phyloP scores from a whole-genome alignment of 805 yeast species.

The Metschnikowia aberdeeniae region DNA sequence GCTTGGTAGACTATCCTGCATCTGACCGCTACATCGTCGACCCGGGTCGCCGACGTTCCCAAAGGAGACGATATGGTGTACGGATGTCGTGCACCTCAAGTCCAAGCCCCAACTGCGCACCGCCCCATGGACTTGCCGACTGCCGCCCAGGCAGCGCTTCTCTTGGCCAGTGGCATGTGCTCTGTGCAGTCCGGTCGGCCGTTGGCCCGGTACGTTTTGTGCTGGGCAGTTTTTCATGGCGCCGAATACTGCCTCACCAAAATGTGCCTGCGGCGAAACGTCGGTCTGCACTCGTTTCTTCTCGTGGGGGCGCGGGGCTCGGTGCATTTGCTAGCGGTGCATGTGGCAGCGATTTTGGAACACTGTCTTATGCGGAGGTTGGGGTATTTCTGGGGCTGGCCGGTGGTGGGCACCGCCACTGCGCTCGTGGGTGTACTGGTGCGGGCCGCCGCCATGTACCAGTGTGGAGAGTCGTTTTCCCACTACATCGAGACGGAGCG shows the following conservation, averaged over 20 bases:
- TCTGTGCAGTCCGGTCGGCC: not conserved
- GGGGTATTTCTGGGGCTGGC: conserved; percentile 4
- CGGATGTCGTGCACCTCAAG: too few relatives aligned
- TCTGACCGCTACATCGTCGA: too few relatives aligned
- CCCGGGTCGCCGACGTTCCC: too few relatives aligned
- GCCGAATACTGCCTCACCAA: conserved; percentile 27
- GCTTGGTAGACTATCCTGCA: too few relatives aligned
- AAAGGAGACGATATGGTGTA: too few relatives aligned
- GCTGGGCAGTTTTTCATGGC: conserved; percentile 21
- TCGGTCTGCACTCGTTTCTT: conserved; percentile 27
- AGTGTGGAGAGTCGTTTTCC: conserved; percentile 34
- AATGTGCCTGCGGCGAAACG: conserved; percentile 24
- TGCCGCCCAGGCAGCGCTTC: not conserved
- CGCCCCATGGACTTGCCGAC: too few relatives aligned
- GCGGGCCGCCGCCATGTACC: conserved; percentile 27
- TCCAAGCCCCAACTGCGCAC: too few relatives aligned
- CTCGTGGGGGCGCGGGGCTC: conserved; percentile 35
- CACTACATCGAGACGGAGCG: conserved; percentile 24
- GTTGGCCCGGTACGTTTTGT: conserved; percentile 17
- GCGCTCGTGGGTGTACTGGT: conserved; percentile 23
- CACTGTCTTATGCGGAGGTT: conserved; percentile 10
- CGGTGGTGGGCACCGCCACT: conserved; percentile 15
- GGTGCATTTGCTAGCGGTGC: conserved; percentile 27
- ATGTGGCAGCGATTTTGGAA: conserved; percentile 23
- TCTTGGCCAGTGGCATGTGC: not conserved